Conservation (phyloP, 75 land plant genomes). For the Cunninghamia lanceolata region DNA sequence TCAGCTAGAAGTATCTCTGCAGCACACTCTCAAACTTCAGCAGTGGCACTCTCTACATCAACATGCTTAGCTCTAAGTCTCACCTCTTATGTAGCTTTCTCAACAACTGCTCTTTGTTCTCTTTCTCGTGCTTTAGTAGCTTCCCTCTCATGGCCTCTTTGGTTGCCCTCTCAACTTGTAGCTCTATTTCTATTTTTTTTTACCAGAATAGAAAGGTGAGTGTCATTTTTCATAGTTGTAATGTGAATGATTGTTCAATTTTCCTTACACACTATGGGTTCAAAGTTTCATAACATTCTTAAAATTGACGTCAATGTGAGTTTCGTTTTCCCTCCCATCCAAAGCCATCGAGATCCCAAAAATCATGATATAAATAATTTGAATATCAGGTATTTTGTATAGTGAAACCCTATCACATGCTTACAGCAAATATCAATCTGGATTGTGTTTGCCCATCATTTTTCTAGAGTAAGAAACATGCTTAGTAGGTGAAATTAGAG, state of each 20-base stretch:
- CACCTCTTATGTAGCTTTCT: conserved; percentile 68
- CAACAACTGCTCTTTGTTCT: conserved; percentile 63
- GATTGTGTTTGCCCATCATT: no score
- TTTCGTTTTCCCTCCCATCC: no score
- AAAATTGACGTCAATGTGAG: no score
- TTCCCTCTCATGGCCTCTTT: conserved; percentile 66
- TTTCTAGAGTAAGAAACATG: background rate
- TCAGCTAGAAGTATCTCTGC: no score
- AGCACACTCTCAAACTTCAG: conserved; percentile 59
- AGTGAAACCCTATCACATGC: background rate
- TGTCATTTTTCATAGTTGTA: no score
- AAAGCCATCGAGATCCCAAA: no score
- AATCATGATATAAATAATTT: no score
- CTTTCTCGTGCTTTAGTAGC: conserved; percentile 34
- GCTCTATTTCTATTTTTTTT: no score
- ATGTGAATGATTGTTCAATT: no score
- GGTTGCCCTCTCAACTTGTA: conserved; percentile 65
- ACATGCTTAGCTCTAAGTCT: conserved; percentile 43
- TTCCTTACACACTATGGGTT: no score
- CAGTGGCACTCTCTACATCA: conserved; percentile 44
- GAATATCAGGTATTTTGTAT: background rate
- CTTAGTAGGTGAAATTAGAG: background rate
- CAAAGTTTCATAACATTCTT: no score
- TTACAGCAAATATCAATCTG: background rate
- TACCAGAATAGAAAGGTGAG: no score